These are phyloP conservation scores for Mastigamoeba balamuthi DNA, from an alignment of 78 protist species.

Conservation along the genomic window DNA sequence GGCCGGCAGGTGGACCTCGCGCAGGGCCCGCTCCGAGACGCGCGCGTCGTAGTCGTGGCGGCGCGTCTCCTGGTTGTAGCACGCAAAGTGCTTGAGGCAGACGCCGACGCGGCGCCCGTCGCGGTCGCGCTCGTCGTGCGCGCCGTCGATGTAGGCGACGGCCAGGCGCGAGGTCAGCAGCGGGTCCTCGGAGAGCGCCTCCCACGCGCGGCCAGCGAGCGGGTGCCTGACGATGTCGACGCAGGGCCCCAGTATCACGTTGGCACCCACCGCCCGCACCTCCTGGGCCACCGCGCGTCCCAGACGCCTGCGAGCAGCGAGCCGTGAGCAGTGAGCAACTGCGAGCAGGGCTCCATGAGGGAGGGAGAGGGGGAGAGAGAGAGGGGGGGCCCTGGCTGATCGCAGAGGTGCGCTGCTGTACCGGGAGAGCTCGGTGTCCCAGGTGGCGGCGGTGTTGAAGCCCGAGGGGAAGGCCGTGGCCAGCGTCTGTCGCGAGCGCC, in stretches of 20 bases:
- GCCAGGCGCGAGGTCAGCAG: not conserved
- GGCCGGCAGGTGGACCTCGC: not conserved
- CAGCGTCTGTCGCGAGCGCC: not conserved
- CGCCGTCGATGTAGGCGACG: not conserved
- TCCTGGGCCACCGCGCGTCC: not conserved
- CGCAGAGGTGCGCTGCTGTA: too few species aligned
- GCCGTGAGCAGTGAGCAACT: too few species aligned
- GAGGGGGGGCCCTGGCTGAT: too few species aligned
- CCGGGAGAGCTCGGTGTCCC: not conserved
- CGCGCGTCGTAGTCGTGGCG: not conserved
- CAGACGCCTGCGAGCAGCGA: too few species aligned
- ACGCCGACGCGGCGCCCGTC: not conserved
- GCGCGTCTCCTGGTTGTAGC: not conserved
- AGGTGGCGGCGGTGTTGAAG: not conserved
- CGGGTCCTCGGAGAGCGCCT: not conserved
- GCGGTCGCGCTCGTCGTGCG: not conserved
- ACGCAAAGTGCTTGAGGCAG: not conserved
- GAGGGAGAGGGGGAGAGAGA: too few species aligned
- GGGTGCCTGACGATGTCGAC: not conserved
- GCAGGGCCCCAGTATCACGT: not conserved
- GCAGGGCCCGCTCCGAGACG: not conserved
- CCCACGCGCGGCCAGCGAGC: not conserved
- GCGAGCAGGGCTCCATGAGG: too few species aligned
- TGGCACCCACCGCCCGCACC: not conserved
- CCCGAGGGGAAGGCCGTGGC: not conserved